These are phyloP conservation scores for Pseudocercospora ulei DNA, from an alignment of 2,329 filamentous ascomycete genomes.

Conservation along the genomic window DNA sequence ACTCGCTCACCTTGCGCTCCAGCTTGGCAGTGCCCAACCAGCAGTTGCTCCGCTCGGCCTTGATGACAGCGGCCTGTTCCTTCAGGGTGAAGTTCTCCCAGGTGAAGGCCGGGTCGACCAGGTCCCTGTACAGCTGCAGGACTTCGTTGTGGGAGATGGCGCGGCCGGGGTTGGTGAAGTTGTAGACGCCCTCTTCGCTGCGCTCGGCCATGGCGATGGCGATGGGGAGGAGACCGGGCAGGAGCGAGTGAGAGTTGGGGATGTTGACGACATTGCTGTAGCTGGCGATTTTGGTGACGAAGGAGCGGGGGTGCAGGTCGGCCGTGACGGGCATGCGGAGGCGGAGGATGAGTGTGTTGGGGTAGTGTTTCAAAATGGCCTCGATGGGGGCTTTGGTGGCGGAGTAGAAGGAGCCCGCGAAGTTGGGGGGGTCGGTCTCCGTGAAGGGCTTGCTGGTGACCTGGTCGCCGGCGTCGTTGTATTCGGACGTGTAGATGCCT, in stretches of 20 bases:
- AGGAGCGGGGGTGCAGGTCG: slow-evolving; percentile 56
- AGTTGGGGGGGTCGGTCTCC: slow-evolving; percentile 56
- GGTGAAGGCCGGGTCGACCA: slow-evolving; percentile 50
- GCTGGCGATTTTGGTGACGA: slow-evolving; percentile 58
- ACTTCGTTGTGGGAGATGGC: slow-evolving; percentile 64
- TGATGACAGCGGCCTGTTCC: slow-evolving; percentile 58
- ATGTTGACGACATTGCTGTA: slow-evolving; percentile 59
- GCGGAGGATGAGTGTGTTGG: slow-evolving; percentile 53
- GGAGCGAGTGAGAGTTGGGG: slow-evolving; percentile 58
- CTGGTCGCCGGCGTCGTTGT: slow-evolving; percentile 43
- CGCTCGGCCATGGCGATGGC: slow-evolving; percentile 53
- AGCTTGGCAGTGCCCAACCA: slow-evolving; percentile 53
- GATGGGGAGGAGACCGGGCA: slow-evolving; percentile 54
- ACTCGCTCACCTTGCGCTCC: slow-evolving; percentile 51
- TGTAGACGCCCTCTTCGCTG: slow-evolving; percentile 55
- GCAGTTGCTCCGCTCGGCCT: slow-evolving; percentile 58
- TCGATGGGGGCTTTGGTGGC: slow-evolving; percentile 57
- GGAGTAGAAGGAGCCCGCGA: slow-evolving; percentile 59
- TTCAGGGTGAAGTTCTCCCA: slow-evolving; percentile 59
- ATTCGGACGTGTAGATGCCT: slow-evolving; percentile 27
- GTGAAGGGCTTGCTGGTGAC: slow-evolving; percentile 52
- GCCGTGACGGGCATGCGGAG: slow-evolving; percentile 61
- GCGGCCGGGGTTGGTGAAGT: slow-evolving; percentile 59
- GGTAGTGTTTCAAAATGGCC: slow-evolving; percentile 55
- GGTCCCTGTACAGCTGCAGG: slow-evolving; percentile 52